A percentile compares a stretch with the other conserved stretches of the same genome.
Conservation (phyloP, 257 asterid species). For the Solanum bulbocastanum region DNA sequence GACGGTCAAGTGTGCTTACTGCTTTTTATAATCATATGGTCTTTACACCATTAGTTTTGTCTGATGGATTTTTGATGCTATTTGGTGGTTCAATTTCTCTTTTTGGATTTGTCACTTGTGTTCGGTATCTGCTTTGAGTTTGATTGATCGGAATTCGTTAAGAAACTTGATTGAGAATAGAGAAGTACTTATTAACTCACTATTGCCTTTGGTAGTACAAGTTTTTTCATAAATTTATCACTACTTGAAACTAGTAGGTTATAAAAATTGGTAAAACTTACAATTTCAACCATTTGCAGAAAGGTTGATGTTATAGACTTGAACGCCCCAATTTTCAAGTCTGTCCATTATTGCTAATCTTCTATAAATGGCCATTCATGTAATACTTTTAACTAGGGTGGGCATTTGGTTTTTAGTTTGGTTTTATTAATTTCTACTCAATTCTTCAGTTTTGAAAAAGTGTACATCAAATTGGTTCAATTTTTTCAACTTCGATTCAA, state of each 20-base stretch:
- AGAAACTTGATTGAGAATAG: background rate
- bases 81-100: background rate
- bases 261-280: too few relatives aligned
- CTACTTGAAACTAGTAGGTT: too few relatives aligned
- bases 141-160: too few relatives aligned
- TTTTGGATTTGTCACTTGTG: background rate
- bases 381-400: background rate
- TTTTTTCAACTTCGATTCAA: background rate
- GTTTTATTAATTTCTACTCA: background rate
- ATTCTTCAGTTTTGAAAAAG: background rate
- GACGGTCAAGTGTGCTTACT: background rate
- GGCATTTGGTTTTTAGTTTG: background rate
- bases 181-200: too few relatives aligned
- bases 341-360: too few relatives aligned
- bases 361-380: too few relatives aligned
- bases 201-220: too few relatives aligned
- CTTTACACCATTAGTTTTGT: background rate
- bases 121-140: background rate
- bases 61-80: background rate
- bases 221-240: too few relatives aligned
- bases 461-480: background rate
- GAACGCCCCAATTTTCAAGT: too few relatives aligned
- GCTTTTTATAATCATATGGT: background rate
- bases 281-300: too few relatives aligned
- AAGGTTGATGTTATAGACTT: too few relatives aligned